These are phyloP conservation scores for Pulchroboletus neoregius DNA, from an alignment of 1,284 basidiomycete species.

Conservation along the genomic window DNA sequence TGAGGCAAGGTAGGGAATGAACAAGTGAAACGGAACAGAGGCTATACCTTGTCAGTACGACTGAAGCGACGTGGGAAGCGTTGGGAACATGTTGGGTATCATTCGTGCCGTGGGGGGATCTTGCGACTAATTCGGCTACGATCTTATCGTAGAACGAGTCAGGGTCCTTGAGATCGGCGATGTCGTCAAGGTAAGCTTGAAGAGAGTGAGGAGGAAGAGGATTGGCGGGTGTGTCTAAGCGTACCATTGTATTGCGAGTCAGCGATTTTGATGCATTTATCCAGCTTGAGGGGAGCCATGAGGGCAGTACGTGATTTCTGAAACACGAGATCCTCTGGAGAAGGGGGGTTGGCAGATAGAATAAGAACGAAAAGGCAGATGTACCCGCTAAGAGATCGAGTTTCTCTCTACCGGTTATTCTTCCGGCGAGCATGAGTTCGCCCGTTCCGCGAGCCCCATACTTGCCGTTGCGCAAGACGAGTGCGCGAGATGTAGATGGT, in stretches of 20 bases:
- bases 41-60: conserved; percentile 55
- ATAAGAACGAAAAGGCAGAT: conserved; percentile 12
- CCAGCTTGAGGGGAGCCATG: conserved; percentile 59
- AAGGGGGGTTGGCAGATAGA: conserved; percentile 10
- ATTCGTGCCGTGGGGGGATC: conserved; percentile 34
- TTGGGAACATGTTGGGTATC: conserved; percentile 37
- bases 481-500: conserved; percentile 65
- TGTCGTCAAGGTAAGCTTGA: conserved; percentile 62
- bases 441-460: conserved; percentile 66
- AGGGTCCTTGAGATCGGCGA: conserved; percentile 58
- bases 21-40: conserved; percentile 3
- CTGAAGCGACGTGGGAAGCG: conserved; percentile 49
- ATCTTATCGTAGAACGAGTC: conserved; percentile 56
- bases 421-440: conserved; percentile 53
- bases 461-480: conserved; percentile 70
- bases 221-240: conserved; percentile 13
- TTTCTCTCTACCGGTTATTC: conserved; percentile 70
- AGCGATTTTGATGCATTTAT: conserved; percentile 58
- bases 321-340: conserved; percentile 63
- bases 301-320: conserved; percentile 53
- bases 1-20: conserved; percentile 27
- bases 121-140: conserved; percentile 49
- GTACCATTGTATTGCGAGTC: conserved; percentile 67
- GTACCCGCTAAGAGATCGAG: conserved; percentile 70
- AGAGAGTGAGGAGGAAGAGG: conserved; percentile 9